Evolutionary conservation across 129 eudicot species (phyloP).

Genomic region (Smallanthus sonchifolius): DNA sequence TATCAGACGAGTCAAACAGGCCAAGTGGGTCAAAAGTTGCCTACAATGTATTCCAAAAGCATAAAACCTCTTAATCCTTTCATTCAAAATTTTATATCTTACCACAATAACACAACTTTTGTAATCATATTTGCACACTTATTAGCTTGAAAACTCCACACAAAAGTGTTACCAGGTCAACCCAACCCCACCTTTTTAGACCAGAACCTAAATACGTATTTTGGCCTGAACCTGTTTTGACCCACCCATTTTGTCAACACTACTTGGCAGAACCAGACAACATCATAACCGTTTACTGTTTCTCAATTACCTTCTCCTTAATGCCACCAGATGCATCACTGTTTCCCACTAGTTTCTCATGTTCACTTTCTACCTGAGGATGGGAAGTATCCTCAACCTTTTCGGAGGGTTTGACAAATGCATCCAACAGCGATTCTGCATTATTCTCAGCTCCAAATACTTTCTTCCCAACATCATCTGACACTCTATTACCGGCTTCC

Average conservation of each 20-base stretch:
- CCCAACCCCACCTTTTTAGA: not conserved
- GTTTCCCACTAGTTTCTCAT: not conserved
- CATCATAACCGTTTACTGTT: not conserved
- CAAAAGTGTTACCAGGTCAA: not conserved
- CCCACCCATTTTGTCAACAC: not conserved
- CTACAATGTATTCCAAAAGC: not conserved
- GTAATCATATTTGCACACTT: not conserved
- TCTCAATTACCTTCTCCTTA: not conserved
- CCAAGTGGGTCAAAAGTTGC: not conserved
- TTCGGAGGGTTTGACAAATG: conserved; percentile 16
- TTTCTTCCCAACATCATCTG: not conserved
- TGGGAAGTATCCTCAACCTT: not conserved
- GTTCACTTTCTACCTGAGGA: conserved; percentile 15
- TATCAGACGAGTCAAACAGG: not conserved
- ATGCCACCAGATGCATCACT: conserved; percentile 3
- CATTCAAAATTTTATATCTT: not conserved
- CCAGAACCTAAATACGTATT: not conserved
- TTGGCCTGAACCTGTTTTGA: not conserved
- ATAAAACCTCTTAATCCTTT: not conserved
- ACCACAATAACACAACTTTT: not conserved
- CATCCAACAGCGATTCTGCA: not conserved
- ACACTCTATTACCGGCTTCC: not conserved
- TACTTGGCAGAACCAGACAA: not conserved
- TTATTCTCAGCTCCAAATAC: not conserved
- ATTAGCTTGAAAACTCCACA: not conserved